Conservation (phyloP, 306 rosid genomes). For the Canavalia ensiformis region DNA sequence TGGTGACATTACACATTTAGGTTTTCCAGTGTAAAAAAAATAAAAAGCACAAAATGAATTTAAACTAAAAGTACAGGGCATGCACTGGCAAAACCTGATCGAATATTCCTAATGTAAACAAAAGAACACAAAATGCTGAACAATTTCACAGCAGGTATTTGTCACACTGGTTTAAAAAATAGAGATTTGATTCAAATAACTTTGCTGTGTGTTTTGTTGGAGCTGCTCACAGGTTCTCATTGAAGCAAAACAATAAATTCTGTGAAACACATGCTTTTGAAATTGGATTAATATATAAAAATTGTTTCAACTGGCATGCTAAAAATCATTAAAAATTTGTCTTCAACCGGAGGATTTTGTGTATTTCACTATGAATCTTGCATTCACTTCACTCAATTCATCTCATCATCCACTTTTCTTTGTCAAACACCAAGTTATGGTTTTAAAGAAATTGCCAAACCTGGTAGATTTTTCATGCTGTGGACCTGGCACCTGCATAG, state of each 20-base stretch:
- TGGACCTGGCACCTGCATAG: constrained; percentile 2
- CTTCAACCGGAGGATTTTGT: neutral
- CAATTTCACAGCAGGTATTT: too few species aligned
- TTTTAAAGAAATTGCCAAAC: neutral
- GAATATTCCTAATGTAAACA: neutral
- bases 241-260: neutral
- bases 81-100: neutral
- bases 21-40: neutral
- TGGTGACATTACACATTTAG: neutral
- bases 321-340: neutral
- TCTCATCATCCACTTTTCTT: neutral
- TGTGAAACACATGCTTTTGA: neutral
- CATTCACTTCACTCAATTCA: neutral
- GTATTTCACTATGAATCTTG: neutral
- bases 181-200: neutral
- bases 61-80: neutral
- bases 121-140: neutral
- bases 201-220: neutral
- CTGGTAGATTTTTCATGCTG: constrained; percentile 6
- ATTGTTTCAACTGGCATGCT: constrained; percentile 2
- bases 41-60: neutral
- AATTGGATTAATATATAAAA: neutral
- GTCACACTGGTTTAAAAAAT: neutral
- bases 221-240: neutral
- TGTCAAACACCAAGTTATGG: neutral